phyloP scores from a whole-genome alignment of 2,329 filamentous ascomycete genomes.

The Hypoxylon sp. region DNA sequence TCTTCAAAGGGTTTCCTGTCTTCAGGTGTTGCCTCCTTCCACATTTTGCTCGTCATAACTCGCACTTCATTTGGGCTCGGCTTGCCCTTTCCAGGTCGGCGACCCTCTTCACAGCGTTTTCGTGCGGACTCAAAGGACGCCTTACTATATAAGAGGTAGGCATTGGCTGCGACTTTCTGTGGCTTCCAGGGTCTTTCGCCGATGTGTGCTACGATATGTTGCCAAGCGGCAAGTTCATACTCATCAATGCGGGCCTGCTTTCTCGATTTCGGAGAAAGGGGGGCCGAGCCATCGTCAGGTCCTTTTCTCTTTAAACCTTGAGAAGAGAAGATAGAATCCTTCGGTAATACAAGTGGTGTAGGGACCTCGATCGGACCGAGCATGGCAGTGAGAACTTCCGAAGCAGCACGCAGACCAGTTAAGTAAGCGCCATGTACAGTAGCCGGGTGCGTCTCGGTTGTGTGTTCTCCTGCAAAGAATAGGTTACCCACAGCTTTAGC shows the following conservation, averaged over 20 bases:
- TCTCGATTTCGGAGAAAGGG: slow-evolving; percentile 61
- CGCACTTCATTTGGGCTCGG: slow-evolving; percentile 85
- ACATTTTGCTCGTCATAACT: slow-evolving; percentile 88
- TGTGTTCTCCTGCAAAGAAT: slow-evolving; percentile 96
- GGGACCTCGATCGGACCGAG: slow-evolving; percentile 86
- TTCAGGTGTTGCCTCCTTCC: slow-evolving; percentile 81
- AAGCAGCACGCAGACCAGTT: slow-evolving; percentile 89
- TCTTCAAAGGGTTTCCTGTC: slow-evolving; percentile 84
- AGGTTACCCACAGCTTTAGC: slow-evolving; percentile 86
- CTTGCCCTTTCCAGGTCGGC: slow-evolving; percentile 74
- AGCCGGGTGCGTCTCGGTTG: slow-evolving; percentile 93
- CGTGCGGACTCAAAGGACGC: slow-evolving; percentile 76
- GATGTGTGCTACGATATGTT: slow-evolving; percentile 69
- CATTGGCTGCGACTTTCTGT: slow-evolving; percentile 81
- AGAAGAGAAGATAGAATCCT: slow-evolving; percentile 62
- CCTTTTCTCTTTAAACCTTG: slow-evolving; percentile 69
- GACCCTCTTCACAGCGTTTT: slow-evolving; percentile 74
- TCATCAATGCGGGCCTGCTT: slow-evolving; percentile 68
- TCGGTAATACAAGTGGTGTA: slow-evolving; percentile 79
- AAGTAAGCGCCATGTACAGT: slow-evolving; percentile 98
- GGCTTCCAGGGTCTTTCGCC: slow-evolving; percentile 84
- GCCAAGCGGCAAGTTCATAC: slow-evolving; percentile 69
- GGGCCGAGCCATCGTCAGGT: slow-evolving; percentile 45
- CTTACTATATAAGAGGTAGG: slow-evolving; percentile 92
- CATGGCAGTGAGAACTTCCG: slow-evolving; percentile 85